Conservation (phyloP, 371 early-diverging fungal genomes). For the Mycotypha africana region DNA sequence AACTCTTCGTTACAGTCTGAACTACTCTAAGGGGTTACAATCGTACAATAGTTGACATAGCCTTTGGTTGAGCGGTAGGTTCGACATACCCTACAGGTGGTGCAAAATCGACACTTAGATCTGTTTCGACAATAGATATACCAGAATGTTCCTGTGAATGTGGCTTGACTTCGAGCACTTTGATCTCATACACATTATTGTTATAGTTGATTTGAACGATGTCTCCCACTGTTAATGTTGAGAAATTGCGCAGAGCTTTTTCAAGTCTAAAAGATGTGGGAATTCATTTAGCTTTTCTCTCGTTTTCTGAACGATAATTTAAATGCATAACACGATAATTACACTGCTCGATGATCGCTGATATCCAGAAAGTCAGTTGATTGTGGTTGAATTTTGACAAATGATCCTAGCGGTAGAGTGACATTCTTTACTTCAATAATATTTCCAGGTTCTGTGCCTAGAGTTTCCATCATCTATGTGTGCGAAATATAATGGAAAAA, state of each 20-base stretch:
- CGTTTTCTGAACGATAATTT: too few relatives aligned
- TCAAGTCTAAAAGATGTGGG: slow-evolving; percentile 85
- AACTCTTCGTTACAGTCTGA: too few relatives aligned
- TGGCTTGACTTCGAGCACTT: slow-evolving; percentile 92
- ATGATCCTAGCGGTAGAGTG: slow-evolving; percentile 80
- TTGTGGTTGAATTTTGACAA: slow-evolving; percentile 98
- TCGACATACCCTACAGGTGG: slow-evolving; percentile 98
- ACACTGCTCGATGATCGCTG: slow-evolving; percentile 96
- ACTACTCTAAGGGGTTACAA: too few relatives aligned
- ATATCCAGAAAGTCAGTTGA: slow-evolving; percentile 97
- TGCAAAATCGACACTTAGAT: slow-evolving; percentile 98
- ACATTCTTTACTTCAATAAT: slow-evolving; percentile 79
- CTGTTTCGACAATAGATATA: slow-evolving; percentile 98
- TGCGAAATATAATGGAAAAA: background rate
- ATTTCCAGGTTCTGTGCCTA: slow-evolving; percentile 71
- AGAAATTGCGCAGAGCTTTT: slow-evolving; percentile 92
- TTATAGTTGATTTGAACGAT: slow-evolving; percentile 93
- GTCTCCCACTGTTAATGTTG: slow-evolving; percentile 93
- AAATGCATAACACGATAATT: too few relatives aligned
- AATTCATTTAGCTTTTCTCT: too few relatives aligned
- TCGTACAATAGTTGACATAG: slow-evolving; percentile 36
- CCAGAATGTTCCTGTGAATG: slow-evolving; percentile 53
- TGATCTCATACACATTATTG: slow-evolving; percentile 81
- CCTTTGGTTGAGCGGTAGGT: slow-evolving; percentile 54
- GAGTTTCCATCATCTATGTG: slow-evolving; percentile 89